Base-by-base conservation (phyloP, 495 filamentous ascomycete genomes). In the Neurospora sp. region DNA sequence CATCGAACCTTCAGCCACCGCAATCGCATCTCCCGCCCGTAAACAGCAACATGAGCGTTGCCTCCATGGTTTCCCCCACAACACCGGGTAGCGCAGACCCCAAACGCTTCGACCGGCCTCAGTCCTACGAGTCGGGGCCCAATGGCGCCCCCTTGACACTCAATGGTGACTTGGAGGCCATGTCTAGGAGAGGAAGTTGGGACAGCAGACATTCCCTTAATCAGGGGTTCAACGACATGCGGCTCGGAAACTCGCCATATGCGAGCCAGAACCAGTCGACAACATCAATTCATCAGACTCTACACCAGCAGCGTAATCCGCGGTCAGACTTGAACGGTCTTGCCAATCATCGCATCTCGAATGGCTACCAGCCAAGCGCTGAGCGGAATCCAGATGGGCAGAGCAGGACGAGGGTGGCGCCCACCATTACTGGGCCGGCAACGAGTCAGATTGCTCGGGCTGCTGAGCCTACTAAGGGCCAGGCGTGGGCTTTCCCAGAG, bases 401-500 rank as follows among this genome's bases (percentile, higher is more conserved):
- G 78, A 84, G 76, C 79, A 90, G 83, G 82, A 84, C 76, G 79
- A 80, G 90, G 73, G 92, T 91, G 4, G 92, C 92, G 3, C 92
- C 92, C 12, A 87, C 90, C 7, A 95, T 94, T 74, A 92, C 89
- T 1, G 91, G 91, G 12, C 93, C 93, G 72, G 90, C 92, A 16
- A 89, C 88, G n/a, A 90, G 90, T 60, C 90, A 90, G 69, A 92
- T 94, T 77, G 93, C 93, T 74, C 90, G 92, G 73, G 92, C 92
- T 4, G 91, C 92, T 71, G 91, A 93, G 71, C 92, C 92, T 10
- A 94, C 91, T 18, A 93, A 92, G 75, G 92, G 92, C 81, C 90
- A 93, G 78, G 91, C 92, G 0, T 95, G 93, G 84, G 92, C 92
- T 42, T 94, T 95, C 78, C 92, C 92, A 0, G 92, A 94, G 76